phyloP scores from a whole-genome alignment of 2,329 filamentous ascomycete genomes.

The Rugonectria rugulosa region DNA sequence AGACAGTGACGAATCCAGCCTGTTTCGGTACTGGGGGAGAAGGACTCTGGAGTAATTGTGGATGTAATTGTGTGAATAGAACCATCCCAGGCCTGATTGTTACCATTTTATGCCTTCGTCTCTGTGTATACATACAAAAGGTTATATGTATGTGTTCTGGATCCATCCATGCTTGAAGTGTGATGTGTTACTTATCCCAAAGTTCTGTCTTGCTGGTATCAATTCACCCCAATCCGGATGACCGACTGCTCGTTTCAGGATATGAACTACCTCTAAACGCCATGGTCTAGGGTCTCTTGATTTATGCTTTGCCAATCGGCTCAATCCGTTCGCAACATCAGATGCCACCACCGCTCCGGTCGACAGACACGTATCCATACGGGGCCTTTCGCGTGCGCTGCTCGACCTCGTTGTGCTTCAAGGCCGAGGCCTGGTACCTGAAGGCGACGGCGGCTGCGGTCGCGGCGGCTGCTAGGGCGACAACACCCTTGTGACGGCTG shows the following conservation, averaged over 20 bases:
- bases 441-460: constrained; percentile 40
- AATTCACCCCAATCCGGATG: no score
- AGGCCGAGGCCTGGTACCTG: constrained; percentile 46
- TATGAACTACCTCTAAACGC: no score
- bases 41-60: constrained; percentile 29
- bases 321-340: constrained; percentile 27
- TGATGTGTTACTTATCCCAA: background rate
- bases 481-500: constrained; percentile 50
- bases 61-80: constrained; percentile 25
- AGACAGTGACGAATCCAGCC: background rate
- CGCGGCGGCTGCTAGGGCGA: constrained; percentile 43
- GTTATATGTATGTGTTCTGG: background rate
- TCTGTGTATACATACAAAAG: constrained; percentile 22
- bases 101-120: background rate
- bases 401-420: constrained; percentile 52
- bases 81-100: constrained; percentile 15
- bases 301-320: background rate
- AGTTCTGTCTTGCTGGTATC: no score
- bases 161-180: background rate
- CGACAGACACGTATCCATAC: constrained; percentile 58
- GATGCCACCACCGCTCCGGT: constrained; percentile 58
- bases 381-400: constrained; percentile 47
- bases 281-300: no score
- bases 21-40: constrained; percentile 16
- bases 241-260: no score